Evolutionary conservation across 257 asterid species (phyloP).

Genomic region (Solanum sitiens): DNA sequence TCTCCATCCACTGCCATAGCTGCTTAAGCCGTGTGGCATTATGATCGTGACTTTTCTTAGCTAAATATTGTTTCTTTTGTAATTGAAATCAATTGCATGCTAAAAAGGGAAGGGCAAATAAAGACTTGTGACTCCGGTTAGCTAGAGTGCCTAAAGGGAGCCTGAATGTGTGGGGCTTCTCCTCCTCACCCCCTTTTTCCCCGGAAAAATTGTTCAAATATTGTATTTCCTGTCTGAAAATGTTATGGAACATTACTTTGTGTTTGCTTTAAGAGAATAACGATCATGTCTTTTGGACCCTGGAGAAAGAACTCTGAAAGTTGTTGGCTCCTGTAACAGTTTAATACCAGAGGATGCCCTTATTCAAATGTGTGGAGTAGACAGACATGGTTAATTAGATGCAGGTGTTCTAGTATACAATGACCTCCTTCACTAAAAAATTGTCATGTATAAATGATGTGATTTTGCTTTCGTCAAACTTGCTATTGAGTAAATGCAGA

Average conservation of each 20-base stretch:
- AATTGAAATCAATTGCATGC: neutral
- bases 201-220: neutral
- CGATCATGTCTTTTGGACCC: neutral
- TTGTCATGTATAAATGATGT: neutral
- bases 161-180: neutral
- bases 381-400: neutral
- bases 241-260: neutral
- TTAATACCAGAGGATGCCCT: neutral
- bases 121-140: neutral
- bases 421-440: neutral
- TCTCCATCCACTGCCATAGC: neutral
- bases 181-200: neutral
- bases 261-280: neutral
- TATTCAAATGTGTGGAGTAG: neutral
- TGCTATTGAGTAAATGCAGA: neutral
- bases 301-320: neutral
- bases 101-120: neutral
- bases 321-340: neutral
- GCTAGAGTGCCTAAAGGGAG: neutral
- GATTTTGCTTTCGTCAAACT: neutral
- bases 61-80: neutral
- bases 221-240: neutral
- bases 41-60: neutral
- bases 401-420: neutral
- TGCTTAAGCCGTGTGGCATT: neutral